Base-by-base conservation (phyloP, 2,329 filamentous ascomycete genomes). In the Dendryphion nanum region DNA sequence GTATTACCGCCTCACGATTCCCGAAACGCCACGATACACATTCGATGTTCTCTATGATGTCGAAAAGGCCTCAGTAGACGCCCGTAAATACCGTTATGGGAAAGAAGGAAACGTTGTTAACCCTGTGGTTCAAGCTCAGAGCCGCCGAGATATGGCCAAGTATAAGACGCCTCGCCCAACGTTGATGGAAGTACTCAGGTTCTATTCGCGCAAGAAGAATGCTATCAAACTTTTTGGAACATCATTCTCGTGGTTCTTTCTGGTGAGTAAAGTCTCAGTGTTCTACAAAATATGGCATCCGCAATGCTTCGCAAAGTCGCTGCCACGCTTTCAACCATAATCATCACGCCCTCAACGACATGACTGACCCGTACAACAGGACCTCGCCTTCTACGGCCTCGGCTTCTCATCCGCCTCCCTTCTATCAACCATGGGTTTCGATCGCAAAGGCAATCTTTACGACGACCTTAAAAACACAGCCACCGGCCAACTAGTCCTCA, bases 211-310 rank as follows among this genome's bases (percentile, higher is more conserved):
- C 54, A 83, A 77, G 72, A 83, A 81, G 67, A 82, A 91, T 61
- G 80, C 76, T 30, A 79, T 82, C 53, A 74, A 88, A 26, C 77
- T 89, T 1, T 70, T 88, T 19, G 85, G 86, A 6, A 91, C 86
- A 5, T 83, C 86, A 4, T 83, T 84, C 20, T 91, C 86, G 6
- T 94, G 88, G 87, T 91, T 90, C 66, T 61, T 86, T 67, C 44
- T 87, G 31, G n/a, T n/a, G n/a, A n/a, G n/a, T n/a, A n/a, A n/a
- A n/a, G n/a, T n/a, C n/a, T n/a, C n/a, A n/a, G 86, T 54, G 23
- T 26, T 26, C 23, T 26, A 26, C 23, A 26, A 8, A 8, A 26
- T 26, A 26, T n/a, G n/a, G n/a, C n/a, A n/a, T n/a, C n/a, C n/a
- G n/a, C n/a, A n/a, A n/a, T n/a, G n/a, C n/a, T n/a, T n/a, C n/a